Base-by-base conservation (phyloP, 768 basidiomycete species). In the Pisolithus marmoratus region DNA sequence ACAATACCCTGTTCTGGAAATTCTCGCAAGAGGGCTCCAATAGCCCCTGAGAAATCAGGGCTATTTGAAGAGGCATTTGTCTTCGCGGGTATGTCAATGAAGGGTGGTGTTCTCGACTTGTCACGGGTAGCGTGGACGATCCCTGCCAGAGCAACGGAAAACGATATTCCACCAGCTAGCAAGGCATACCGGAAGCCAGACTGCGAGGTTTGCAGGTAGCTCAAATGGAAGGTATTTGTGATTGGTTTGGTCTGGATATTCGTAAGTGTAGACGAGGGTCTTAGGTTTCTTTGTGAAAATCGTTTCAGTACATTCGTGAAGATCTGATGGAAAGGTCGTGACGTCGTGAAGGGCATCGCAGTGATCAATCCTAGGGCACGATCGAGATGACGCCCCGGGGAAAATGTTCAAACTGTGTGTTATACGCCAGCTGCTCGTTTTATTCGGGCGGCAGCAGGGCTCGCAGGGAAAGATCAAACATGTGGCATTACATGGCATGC, bases 1-100 rank as follows among this genome's bases (percentile, higher is more conserved):
- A 84, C 78, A 14, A 64, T 59, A 24, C 72, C 70, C 8, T 64
- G 60, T 15, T 65, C 65, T 11, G 77, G 70, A 53, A 85, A 74
- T 20, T 64, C 61, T 7, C 59, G 51, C 20, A 63, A 70, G 22
- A 85, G 66, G 54, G 82, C 78, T 22, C 69, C 58, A 19, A 84
- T 82, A 11, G 81, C 81, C 31, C 59, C 51, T 58, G 68, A 49
- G 8, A 81, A 57, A 54, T 80, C 49, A 36, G 44, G 24, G 8
- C 31, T 31, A 38, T 46, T 50, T 38, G 53, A 45, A 9, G 49
- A 38, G 17, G 36, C 22, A 38, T 20, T 48, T 26, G 37, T 23
- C 38, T 26, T n/a, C 40, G 44, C 20, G 36, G 34, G 22, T 29
- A 23, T 29, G 26, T 41, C 44, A 15, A 44, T 31, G n/a, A 47